Percentiles rank a stretch among this genome's conserved stretches.
Conservation (phyloP, 495 filamentous ascomycete species). For the Amphirosellinia nigrospora region DNA sequence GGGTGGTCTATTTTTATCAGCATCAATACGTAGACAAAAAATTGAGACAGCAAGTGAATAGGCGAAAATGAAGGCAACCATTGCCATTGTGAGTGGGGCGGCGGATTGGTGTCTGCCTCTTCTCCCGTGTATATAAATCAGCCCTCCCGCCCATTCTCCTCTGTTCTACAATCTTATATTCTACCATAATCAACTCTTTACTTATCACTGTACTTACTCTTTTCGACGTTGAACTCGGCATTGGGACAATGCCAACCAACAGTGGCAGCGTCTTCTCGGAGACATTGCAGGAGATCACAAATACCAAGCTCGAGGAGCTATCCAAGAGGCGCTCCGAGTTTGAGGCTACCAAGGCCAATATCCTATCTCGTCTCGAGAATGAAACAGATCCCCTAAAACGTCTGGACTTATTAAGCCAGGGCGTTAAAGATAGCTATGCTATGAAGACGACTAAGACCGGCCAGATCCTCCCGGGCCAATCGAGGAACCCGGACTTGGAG, state of each 20-base stretch:
- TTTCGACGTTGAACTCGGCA: background rate
- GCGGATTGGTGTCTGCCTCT: background rate
- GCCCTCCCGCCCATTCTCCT: background rate
- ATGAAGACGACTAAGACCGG: constrained; percentile 37
- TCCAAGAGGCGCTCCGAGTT: constrained; percentile 64
- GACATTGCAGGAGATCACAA: constrained; percentile 69
- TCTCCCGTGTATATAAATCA: constrained; percentile 1
- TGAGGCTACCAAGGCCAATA: constrained; percentile 47
- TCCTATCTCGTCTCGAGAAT: constrained; percentile 38
- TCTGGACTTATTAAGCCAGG: constrained; percentile 47
- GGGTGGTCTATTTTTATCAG: background rate
- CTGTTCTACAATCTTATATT: background rate
- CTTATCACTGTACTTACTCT: background rate
- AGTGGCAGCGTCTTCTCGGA: constrained; percentile 56
- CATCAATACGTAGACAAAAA: background rate
- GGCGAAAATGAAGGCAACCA: constrained; percentile 3
- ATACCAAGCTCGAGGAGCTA: constrained; percentile 67
- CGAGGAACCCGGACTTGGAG: constrained; percentile 41
- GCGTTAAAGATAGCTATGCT: constrained; percentile 45
- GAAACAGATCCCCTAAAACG: constrained; percentile 40
- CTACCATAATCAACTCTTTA: background rate
- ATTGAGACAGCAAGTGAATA: background rate
- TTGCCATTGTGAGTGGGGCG: too few species aligned
- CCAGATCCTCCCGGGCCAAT: constrained; percentile 29
- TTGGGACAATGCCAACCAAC: background rate